A percentile compares a stretch with the other conserved stretches of the same genome.
These are phyloP conservation scores for Trichophaea hybrida DNA, from an alignment of 2,329 filamentous ascomycete genomes.

Conservation along the genomic window DNA sequence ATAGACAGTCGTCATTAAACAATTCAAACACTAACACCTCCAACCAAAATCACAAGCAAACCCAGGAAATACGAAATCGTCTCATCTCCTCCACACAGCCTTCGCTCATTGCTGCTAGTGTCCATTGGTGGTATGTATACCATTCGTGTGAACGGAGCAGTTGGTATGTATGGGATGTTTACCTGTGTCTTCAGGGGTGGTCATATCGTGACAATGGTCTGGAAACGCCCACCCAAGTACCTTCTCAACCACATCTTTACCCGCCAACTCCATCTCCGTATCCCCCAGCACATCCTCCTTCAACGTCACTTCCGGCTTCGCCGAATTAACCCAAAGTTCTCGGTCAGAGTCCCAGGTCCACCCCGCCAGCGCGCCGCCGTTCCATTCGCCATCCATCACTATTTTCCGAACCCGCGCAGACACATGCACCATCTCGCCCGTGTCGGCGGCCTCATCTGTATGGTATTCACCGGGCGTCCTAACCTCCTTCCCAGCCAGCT, in stretches of 20 bases:
- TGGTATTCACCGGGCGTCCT: slow-evolving; percentile 27
- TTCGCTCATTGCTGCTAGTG: too few species aligned
- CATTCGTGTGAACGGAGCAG: too few species aligned
- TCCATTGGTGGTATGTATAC: too few species aligned
- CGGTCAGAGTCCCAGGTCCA: slow-evolving; percentile 13
- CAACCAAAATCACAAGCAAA: too few species aligned
- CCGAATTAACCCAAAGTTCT: slow-evolving; percentile 2
- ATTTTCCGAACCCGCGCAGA: slow-evolving; percentile 20
- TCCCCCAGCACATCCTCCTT: slow-evolving; percentile 15
- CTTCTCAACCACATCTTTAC: slow-evolving; percentile 14
- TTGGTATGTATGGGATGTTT: too few species aligned
- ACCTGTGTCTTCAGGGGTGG: too few species aligned
- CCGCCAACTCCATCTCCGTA: slow-evolving; percentile 18
- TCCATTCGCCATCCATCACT: slow-evolving; percentile 7
- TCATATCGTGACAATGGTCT: neutral
- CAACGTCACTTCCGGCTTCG: slow-evolving; percentile 10
- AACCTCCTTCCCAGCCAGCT: slow-evolving; percentile 17
- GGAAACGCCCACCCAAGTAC: slow-evolving; percentile 16
- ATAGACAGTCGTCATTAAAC: too few species aligned
- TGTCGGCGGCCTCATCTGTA: slow-evolving; percentile 19
- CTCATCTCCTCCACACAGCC: too few species aligned
- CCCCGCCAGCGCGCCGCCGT: slow-evolving; percentile 12
- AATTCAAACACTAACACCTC: too few species aligned
- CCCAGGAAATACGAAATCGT: too few species aligned
- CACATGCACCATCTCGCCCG: slow-evolving; percentile 20